Base-by-base conservation (phyloP, 2,329 filamentous ascomycete species). In the Neurospora crassa region DNA sequence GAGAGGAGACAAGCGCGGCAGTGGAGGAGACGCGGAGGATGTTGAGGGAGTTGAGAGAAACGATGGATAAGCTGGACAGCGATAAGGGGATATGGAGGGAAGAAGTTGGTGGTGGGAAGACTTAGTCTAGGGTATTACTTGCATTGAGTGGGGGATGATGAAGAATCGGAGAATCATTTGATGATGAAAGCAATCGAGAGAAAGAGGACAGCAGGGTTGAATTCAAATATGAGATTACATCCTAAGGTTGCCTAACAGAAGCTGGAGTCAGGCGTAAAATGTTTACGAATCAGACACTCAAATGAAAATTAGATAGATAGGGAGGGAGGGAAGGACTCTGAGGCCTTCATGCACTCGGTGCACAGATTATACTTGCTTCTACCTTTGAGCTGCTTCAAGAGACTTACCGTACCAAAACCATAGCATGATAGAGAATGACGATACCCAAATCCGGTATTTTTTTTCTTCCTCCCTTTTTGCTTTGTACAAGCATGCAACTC, bases 41-140 rank as follows among this genome's bases (percentile, higher is more conserved):
- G 76, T 37, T 77, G 67, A 71, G 73, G 68, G 76, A 77, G 72
- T 40, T 77, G 71, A 74, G 72, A 53, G 75, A 77, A 72, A 72
- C 69, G 10, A 76, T 77, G 76, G 76, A 77, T 47, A 69, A 67
- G 71, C 47, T 74, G 72, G 75, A 77, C 43, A 69, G 70, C 67
- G 74, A 76, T 67, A 40, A 69, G 53, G 45, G 45, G n/a, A 45
- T 71, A 20, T 43, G 72, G 43, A 41, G 69, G 37, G 74, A 72
- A 70, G 68, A 72, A 69, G 43, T 53, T 43, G 69, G 71, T 10
- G 37, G n/a, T 40, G n/a, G 47, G 18, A 63, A 63, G 37, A 68
- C 59, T 18, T 40, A 69, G 4, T 24, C 24, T 24, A 24, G 53
- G 10, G 0, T 20, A n/a, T 24, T 47, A n/a, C 14, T 69, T 34